Conservation (phyloP, 2,329 filamentous ascomycete species). For the Arthrobotrys sphaeroides region DNA sequence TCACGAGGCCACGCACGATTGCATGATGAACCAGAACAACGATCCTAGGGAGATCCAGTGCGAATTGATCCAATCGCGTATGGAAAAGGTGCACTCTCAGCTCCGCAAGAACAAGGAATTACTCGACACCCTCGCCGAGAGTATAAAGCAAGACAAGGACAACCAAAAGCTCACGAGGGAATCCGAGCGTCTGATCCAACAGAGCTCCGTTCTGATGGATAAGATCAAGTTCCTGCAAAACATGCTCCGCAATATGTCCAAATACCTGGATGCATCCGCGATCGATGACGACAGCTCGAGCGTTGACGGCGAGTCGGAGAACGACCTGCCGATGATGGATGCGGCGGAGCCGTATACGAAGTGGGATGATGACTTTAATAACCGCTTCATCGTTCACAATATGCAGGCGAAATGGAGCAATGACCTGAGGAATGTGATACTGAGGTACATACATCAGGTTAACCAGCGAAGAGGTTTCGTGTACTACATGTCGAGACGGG, state of each 20-base stretch:
- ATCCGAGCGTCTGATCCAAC: slow-evolving; percentile 66
- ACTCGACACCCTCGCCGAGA: slow-evolving; percentile 77
- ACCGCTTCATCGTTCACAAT: slow-evolving; percentile 97
- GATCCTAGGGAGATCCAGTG: slow-evolving; percentile 86
- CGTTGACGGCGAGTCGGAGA: slow-evolving; percentile 21
- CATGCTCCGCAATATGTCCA: slow-evolving; percentile 69
- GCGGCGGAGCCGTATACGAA: slow-evolving; percentile 75
- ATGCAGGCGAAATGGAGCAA: slow-evolving; percentile 99
- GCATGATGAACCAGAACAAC: slow-evolving; percentile 90
- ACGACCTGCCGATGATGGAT: slow-evolving; percentile 67
- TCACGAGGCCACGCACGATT: slow-evolving; percentile 90
- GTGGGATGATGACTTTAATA: slow-evolving; percentile 94
- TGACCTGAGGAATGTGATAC: slow-evolving; percentile 89
- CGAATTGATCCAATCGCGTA: slow-evolving; percentile 80
- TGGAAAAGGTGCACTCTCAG: slow-evolving; percentile 80
- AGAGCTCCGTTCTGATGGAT: slow-evolving; percentile 68
- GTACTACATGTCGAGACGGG: slow-evolving; percentile 94
- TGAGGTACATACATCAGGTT: slow-evolving; percentile 97
- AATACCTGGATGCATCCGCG: slow-evolving; percentile 65
- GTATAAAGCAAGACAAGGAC: slow-evolving; percentile 66
- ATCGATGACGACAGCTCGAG: slow-evolving; percentile 65
- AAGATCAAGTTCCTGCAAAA: slow-evolving; percentile 70
- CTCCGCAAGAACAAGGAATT: slow-evolving; percentile 76
- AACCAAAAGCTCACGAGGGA: slow-evolving; percentile 66
- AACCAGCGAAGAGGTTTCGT: slow-evolving; percentile 95